A percentile compares a stretch with the other conserved stretches of the same genome.
phyloP scores from a whole-genome alignment of 331 rosid genomes.

The Acacia concinna region DNA sequence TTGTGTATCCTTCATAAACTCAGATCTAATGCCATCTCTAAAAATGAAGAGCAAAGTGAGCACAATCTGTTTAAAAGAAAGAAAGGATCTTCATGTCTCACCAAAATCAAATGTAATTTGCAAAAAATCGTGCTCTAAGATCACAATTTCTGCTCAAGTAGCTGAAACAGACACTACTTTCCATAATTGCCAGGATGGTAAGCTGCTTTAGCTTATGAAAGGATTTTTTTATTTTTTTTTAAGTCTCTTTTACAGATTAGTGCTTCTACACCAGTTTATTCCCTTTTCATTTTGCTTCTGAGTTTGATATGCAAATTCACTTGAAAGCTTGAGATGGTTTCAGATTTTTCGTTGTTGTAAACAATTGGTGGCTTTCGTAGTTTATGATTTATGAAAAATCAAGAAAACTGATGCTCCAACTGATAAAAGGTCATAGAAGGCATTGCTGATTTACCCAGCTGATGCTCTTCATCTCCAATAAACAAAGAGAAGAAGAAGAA shows the following conservation, averaged over 20 bases:
- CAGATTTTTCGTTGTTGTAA: background rate
- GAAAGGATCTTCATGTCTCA: constrained; percentile 70
- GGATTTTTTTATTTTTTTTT: background rate
- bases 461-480: constrained; percentile 14
- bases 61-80: constrained; percentile 68
- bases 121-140: constrained; percentile 61
- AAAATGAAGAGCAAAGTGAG: constrained; percentile 85
- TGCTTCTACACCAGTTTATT: background rate
- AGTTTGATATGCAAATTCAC: constrained; percentile 3
- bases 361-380: constrained; percentile 4
- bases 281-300: constrained; percentile 1
- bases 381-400: constrained; percentile 2
- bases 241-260: constrained; percentile 11
- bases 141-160: constrained; percentile 46
- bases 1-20: constrained; percentile 39
- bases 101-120: constrained; percentile 70
- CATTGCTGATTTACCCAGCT: constrained; percentile 1
- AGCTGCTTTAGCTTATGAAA: constrained; percentile 12
- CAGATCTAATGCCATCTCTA: constrained; percentile 84
- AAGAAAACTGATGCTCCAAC: background rate
- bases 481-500: background rate
- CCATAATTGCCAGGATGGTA: constrained; percentile 39
- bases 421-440: background rate
- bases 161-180: constrained; percentile 50
- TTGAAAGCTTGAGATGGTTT: background rate